Evolutionary conservation across 106 monocot genomes (phyloP).

Genomic region (Vanilla planifolia): DNA sequence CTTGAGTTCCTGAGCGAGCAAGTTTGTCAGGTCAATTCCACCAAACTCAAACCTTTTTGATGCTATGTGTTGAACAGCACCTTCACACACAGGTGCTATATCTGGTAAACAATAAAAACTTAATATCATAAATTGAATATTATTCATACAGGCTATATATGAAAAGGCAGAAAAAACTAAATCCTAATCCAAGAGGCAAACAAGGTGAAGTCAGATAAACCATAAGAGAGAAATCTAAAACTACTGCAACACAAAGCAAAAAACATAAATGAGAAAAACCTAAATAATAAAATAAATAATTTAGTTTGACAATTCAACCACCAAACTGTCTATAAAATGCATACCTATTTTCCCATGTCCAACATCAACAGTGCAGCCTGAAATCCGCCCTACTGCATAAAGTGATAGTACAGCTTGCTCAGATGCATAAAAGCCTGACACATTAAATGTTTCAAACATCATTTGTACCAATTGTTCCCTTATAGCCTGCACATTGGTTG

Average conservation of each 20-base stretch:
- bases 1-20: conserved; percentile 70
- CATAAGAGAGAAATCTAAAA: background rate
- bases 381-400: conserved; percentile 98
- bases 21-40: conserved; percentile 87
- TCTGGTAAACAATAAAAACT: conserved; percentile 34
- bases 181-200: background rate
- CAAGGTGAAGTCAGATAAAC: background rate
- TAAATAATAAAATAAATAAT: no score
- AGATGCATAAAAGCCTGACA: conserved; percentile 98
- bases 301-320: background rate
- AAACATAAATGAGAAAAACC: no score
- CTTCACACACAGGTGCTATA: conserved; percentile 97
- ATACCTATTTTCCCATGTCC: conserved; percentile 99
- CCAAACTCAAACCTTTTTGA: conserved; percentile 98
- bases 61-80: conserved; percentile 97
- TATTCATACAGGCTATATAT: background rate
- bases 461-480: conserved; percentile 90
- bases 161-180: background rate
- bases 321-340: background rate
- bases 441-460: conserved; percentile 98
- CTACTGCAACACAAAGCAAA: background rate
- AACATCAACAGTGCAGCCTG: conserved; percentile 97
- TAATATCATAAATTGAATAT: background rate
- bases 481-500: conserved; percentile 39
- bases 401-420: conserved; percentile 95